Evolutionary conservation across 169 alveolate species (phyloP).

Genomic region (Plasmodium adleri): DNA sequence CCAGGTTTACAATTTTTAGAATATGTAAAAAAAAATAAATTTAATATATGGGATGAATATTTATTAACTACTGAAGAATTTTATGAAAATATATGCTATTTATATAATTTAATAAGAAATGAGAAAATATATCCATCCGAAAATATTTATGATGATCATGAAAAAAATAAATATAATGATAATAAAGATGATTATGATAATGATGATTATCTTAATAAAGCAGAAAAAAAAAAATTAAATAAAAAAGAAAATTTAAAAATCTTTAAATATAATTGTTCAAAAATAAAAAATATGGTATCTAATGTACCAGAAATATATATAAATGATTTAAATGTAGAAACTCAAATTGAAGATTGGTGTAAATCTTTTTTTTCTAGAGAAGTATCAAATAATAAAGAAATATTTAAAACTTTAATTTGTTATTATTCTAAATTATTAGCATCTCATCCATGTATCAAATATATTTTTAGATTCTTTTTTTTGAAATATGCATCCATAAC

Average conservation of each 20-base stretch:
- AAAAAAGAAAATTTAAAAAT: conserved; percentile 11
- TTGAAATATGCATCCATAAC: conserved; percentile 82
- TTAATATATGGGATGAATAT: conserved; percentile 75
- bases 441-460: conserved; percentile 78
- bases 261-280: conserved; percentile 55
- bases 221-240: conserved; percentile 2
- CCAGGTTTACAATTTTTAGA: conserved; percentile 43
- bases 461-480: conserved; percentile 80
- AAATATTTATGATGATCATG: conserved; percentile 34
- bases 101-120: conserved; percentile 71
- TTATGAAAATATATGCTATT: conserved; percentile 77
- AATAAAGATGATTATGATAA: conserved; percentile 27
- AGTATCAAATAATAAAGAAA: conserved; percentile 76
- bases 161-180: conserved; percentile 57
- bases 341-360: conserved; percentile 83
- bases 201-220: not conserved
- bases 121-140: conserved; percentile 73
- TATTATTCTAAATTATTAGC: conserved; percentile 82
- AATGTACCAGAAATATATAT: conserved; percentile 63
- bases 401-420: conserved; percentile 80
- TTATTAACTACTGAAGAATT: conserved; percentile 73
- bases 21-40: conserved; percentile 71
- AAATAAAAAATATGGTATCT: conserved; percentile 54
- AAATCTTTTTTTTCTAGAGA: conserved; percentile 79
- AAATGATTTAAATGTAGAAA: conserved; percentile 78